These are phyloP conservation scores for Eucalyptus fibrosa DNA, from an alignment of 345 rosid species.

Conservation along the genomic window DNA sequence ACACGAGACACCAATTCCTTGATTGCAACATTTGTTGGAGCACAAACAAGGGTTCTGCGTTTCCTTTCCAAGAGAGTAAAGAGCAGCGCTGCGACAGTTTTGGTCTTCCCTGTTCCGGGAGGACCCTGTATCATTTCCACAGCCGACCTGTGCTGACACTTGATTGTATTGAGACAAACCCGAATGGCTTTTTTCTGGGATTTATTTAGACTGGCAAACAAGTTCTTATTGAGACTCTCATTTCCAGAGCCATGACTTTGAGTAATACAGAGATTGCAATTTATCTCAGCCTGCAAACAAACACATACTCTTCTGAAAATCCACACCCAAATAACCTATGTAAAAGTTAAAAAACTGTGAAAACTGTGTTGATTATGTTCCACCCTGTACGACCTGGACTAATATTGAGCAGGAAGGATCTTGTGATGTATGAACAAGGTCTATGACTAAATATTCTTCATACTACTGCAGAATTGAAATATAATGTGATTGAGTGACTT, in stretches of 20 bases:
- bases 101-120: conserved; percentile 14
- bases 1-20: conserved; percentile 6
- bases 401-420: background rate
- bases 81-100: background rate
- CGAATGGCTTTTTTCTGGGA: background rate
- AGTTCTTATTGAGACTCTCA: background rate
- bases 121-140: conserved; percentile 14
- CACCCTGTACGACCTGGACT: background rate
- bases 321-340: background rate
- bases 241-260: background rate
- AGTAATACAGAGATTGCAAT: background rate
- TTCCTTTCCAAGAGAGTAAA: background rate
- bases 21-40: conserved; percentile 9
- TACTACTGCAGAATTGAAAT: background rate
- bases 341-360: background rate
- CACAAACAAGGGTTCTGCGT: conserved; percentile 5
- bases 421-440: background rate
- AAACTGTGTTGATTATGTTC: background rate
- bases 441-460: background rate
- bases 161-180: background rate
- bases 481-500: background rate
- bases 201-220: background rate
- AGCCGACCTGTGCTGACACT: background rate
- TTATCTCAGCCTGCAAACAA: background rate
- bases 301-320: background rate